Base-by-base conservation (phyloP, 257 asterid species). In the Cinchona pubescens region DNA sequence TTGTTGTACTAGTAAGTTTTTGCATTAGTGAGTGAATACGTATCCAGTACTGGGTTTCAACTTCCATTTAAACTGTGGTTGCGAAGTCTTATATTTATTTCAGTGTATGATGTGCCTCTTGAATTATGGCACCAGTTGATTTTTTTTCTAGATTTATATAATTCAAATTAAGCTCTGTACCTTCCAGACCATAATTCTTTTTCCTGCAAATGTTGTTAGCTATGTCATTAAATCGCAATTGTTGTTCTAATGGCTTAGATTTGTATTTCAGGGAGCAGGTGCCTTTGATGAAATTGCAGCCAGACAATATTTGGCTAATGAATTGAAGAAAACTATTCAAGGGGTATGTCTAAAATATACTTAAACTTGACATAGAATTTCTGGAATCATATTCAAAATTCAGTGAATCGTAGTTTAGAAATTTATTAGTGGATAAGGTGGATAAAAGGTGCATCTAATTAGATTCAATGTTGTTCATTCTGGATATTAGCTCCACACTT, bases 221-320 rank as follows among this genome's bases (percentile, higher is more conserved):
- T 19, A 18, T 34, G 25, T 63, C 42, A 18, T 5, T 34, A 9
- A 3, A 34, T 63, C 45, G 34, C 45, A 4, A 6, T 0, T 63
- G 21, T 19, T 63, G 43, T 9, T 21, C 34, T 55, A 55, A 27
- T 23, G 61, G 30, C 61, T 55, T 55, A 18, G 25, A 61, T 15
- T 61, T 61, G 51, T 70, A 21, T 68, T 69, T 77, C 89, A 95
- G 99, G 99, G 99, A 86, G 99, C 98, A 35, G 99, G 98, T 73
- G 96, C 99, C 76, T 95, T 95, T 81, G 99, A n/a, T n/a, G n/a
- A 95, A 85, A 91, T 95, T 75, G 98, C 98, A 77, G 97, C 99
- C 79, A 91, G 97, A 70, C 99, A 92, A 76, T 64, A 90, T 87
- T 86, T 92, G 37, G 85, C 91, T 73, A 95, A 95, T 71, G 98